Conservation (phyloP, 2,329 filamentous ascomycete species). For the Apiospora aurea region DNA sequence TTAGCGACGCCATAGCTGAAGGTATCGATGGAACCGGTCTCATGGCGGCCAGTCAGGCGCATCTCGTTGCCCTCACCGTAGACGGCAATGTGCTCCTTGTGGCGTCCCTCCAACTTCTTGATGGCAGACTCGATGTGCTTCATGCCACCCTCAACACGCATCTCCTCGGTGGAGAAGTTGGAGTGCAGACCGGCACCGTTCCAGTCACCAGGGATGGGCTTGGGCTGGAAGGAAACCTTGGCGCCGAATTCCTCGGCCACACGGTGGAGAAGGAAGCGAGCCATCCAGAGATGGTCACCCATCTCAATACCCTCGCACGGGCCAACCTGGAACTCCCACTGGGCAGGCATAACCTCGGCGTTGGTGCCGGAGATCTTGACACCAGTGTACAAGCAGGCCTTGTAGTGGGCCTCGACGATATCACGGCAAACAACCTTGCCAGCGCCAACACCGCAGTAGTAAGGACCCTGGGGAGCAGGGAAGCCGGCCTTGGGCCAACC, state of each 20-base stretch:
- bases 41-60: slow-evolving; percentile 90
- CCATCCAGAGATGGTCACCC: slow-evolving; percentile 97
- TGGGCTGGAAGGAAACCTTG: slow-evolving; percentile 94
- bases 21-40: slow-evolving; percentile 92
- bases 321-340: slow-evolving; percentile 98
- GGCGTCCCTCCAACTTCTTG: slow-evolving; percentile 81
- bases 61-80: slow-evolving; percentile 96
- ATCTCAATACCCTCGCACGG: slow-evolving; percentile 88
- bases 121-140: slow-evolving; percentile 89
- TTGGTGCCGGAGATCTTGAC: slow-evolving; percentile 98
- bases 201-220: slow-evolving; percentile 96
- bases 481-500: slow-evolving; percentile 81
- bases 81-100: slow-evolving; percentile 86
- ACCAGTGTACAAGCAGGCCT: slow-evolving; percentile 85
- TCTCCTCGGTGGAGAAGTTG: slow-evolving; percentile 67
- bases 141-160: slow-evolving; percentile 92
- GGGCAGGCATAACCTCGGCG: slow-evolving; percentile 96
- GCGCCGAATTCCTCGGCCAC: slow-evolving; percentile 96
- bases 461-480: slow-evolving; percentile 91
- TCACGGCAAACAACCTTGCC: slow-evolving; percentile 98
- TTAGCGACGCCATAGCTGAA: slow-evolving; percentile 96
- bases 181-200: slow-evolving; percentile 94
- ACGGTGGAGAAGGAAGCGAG: slow-evolving; percentile 86
- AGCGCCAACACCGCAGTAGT: slow-evolving; percentile 98
- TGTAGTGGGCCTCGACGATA: slow-evolving; percentile 92